Evolutionary conservation across 768 basidiomycete genomes (phyloP), one percentile per base, ranked within the genome.

Genomic region (Dioszegia hungarica): DNA sequence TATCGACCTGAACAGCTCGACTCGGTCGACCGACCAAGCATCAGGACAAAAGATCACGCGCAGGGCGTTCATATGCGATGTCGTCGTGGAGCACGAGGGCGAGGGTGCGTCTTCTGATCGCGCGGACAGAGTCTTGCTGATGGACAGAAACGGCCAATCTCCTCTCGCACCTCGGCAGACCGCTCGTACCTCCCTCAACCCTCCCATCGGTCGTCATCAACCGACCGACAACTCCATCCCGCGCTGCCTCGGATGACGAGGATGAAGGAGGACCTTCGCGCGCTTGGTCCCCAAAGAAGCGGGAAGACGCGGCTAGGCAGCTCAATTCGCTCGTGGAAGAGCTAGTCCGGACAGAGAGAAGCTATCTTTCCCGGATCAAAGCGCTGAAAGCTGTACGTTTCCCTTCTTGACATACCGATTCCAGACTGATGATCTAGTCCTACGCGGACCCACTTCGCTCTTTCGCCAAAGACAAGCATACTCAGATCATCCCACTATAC

Each of bases 361-460:
- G 88, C 45, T 98, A 98, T 73, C 85, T 95, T 60, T 84, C 82
- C 62, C 84, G 90, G 14, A 81, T 98, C 17, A 83, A 82, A 63
- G 86, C 85, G 27, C 82, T 98, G 68, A 92, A 93, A 76, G 77
- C 81, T 41, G 79, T 77, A 25, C 36, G 75, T 65, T 24, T 8
- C 3, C 19, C 31, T 47, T 47, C 27, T 14, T 17, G 22, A 24
- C 25, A 12, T 28, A 44, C 24, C 0, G 10, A 12, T 29, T 14
- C 41, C 22, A 22, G 3, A 29, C 37, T 52, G 50, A 54, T 10
- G 24, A 15, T 2, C 19, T 62, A 81, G 79, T 85, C 89, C 66
- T 98, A 95, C 70, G 94, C 93, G 31, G 87, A 90, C 72, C 95
- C 92, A 9, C 79, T 99, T 25, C 84, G 92, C 34, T 82, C 82